phyloP scores from a whole-genome alignment of 208 protist genomes.

The Chromosphaera perkinsii region DNA sequence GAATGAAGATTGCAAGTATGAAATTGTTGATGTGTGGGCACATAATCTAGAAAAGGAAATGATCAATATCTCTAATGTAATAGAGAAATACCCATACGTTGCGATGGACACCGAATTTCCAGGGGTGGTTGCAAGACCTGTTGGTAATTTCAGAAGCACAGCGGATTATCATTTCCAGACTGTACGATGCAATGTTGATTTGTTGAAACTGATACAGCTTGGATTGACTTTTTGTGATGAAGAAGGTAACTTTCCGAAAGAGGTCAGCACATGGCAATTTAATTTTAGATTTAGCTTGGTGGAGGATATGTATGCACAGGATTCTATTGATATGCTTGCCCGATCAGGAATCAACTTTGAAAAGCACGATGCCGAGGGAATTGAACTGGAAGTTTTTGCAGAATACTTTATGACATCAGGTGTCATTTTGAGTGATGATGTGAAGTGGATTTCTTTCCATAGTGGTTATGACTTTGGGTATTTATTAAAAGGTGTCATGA shows the following conservation, averaged over 20 bases:
- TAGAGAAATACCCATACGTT: conserved; percentile 89
- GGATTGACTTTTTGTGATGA: conserved; percentile 94
- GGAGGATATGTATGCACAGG: conserved; percentile 92
- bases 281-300: conserved; percentile 95
- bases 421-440: conserved; percentile 84
- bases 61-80: conserved; percentile 77
- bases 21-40: conserved; percentile 96
- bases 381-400: conserved; percentile 90
- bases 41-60: conserved; percentile 93
- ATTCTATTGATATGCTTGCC: conserved; percentile 91
- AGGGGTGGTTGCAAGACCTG: conserved; percentile 89
- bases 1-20: no score
- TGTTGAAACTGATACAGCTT: conserved; percentile 97
- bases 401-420: conserved; percentile 92
- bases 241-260: conserved; percentile 85
- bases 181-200: conserved; percentile 93
- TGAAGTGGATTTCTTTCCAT: conserved; percentile 96
- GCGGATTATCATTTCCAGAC: conserved; percentile 93
- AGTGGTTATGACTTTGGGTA: conserved; percentile 94
- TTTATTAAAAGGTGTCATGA: conserved; percentile 87
- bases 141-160: conserved; percentile 78
- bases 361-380: conserved; percentile 75
- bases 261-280: conserved; percentile 95
- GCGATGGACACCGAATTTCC: conserved; percentile 97
- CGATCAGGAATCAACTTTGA: conserved; percentile 93